These are phyloP conservation scores for Fusarium sp. DNA, from an alignment of 2,329 filamentous ascomycete species.

Conservation along the genomic window DNA sequence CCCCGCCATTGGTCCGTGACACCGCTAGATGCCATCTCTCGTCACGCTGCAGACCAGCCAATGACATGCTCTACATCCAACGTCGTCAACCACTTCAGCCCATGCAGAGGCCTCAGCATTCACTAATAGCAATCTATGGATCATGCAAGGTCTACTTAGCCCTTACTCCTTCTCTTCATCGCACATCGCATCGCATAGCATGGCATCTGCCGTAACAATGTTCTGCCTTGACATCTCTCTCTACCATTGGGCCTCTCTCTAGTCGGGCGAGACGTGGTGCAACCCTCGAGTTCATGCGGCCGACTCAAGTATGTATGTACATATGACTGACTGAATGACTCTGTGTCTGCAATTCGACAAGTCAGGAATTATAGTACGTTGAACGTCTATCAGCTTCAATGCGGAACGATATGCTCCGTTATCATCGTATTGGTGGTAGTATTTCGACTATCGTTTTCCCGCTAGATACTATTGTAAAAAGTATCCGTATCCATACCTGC, in stretches of 20 bases:
- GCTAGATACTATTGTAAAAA: slow-evolving; percentile 3
- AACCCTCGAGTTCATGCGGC: slow-evolving; percentile 38
- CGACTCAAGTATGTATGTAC: slow-evolving; percentile 7
- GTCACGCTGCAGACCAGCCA: slow-evolving; percentile 43
- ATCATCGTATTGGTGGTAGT: slow-evolving; percentile 19
- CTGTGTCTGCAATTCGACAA: not conserved
- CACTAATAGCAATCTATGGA: slow-evolving; percentile 37
- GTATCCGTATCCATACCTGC: not conserved
- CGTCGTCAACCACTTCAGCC: slow-evolving; percentile 34
- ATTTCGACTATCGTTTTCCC: slow-evolving; percentile 2
- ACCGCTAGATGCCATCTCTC: slow-evolving; percentile 34
- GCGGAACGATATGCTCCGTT: slow-evolving; percentile 29
- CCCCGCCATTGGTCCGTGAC: slow-evolving; percentile 41
- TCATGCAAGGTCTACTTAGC: slow-evolving; percentile 34
- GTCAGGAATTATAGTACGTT: slow-evolving; percentile 7
- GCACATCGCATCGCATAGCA: slow-evolving; percentile 18
- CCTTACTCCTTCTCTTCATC: slow-evolving; percentile 6
- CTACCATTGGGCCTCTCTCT: slow-evolving; percentile 22
- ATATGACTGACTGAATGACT: not conserved
- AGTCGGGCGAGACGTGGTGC: slow-evolving; percentile 28
- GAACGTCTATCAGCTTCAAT: not conserved
- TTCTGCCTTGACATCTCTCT: slow-evolving; percentile 10
- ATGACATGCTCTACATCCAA: slow-evolving; percentile 17
- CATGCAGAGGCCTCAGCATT: slow-evolving; percentile 25
- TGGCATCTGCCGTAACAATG: slow-evolving; percentile 15